Percentiles rank a stretch among this genome's conserved stretches.
Evolutionary conservation across 2,329 filamentous ascomycete genomes (phyloP).

Genomic region (Myriosclerotinia curreyana): DNA sequence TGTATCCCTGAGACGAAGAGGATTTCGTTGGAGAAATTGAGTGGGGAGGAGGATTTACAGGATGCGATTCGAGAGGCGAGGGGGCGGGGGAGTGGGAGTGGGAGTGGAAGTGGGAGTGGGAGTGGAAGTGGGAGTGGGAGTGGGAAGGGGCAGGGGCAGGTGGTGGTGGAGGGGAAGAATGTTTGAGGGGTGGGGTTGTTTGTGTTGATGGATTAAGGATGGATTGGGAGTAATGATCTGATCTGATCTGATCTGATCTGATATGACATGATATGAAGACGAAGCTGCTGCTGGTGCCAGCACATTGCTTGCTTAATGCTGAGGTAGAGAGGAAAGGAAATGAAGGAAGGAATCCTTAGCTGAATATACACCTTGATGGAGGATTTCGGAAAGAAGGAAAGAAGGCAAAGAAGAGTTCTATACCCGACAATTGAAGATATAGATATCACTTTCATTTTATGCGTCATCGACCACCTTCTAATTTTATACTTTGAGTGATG

Average conservation of each 20-base stretch:
- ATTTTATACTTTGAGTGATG: background rate
- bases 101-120: too few species aligned
- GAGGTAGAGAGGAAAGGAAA: background rate
- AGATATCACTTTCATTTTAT: background rate
- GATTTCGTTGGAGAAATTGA: slow-evolving; percentile 67
- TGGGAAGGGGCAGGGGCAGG: too few species aligned
- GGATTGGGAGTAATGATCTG: background rate
- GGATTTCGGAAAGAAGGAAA: background rate
- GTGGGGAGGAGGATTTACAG: slow-evolving; percentile 53
- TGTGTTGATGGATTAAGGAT: background rate
- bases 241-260: background rate
- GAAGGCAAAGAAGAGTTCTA: background rate
- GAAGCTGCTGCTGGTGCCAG: background rate
- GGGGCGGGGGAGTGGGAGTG: too few species aligned
- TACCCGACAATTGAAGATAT: background rate
- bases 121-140: background rate
- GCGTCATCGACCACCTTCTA: background rate
- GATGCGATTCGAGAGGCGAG: background rate
- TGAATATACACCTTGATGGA: background rate
- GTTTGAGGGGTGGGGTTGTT: background rate
- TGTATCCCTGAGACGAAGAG: slow-evolving; percentile 76
- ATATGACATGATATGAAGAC: background rate
- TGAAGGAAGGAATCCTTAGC: too few species aligned
- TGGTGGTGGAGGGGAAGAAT: slow-evolving; percentile 11
- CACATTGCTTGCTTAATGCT: background rate